phyloP scores from a whole-genome alignment of 371 early-diverging fungal species.

The Apophysomyces sp. region DNA sequence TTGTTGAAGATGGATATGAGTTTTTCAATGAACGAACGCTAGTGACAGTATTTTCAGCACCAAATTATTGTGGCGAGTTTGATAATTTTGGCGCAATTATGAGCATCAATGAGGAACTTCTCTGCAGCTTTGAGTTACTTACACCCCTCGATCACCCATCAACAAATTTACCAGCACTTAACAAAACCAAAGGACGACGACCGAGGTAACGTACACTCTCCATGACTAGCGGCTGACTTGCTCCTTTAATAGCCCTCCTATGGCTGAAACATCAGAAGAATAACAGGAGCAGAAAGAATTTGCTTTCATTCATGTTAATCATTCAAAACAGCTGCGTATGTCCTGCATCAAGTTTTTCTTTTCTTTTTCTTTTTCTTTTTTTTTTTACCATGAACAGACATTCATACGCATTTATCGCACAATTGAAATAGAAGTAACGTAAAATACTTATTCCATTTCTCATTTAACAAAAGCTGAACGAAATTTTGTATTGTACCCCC shows the following conservation, averaged over 20 bases:
- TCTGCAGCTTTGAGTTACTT: slow-evolving; percentile 84
- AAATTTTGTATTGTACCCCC: too few relatives aligned
- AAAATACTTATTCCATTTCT: too few relatives aligned
- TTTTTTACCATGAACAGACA: too few relatives aligned
- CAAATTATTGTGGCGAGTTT: slow-evolving; percentile 99
- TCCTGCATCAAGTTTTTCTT: too few relatives aligned
- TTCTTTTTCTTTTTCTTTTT: too few relatives aligned
- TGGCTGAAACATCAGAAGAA: slow-evolving; percentile 6
- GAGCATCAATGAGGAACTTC: slow-evolving; percentile 91
- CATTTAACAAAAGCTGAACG: too few relatives aligned
- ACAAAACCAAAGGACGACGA: slow-evolving; percentile 27
- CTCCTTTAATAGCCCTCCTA: slow-evolving; percentile 17
- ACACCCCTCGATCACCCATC: slow-evolving; percentile 46
- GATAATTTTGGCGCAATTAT: slow-evolving; percentile 97
- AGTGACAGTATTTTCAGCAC: slow-evolving; percentile 98
- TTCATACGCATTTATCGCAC: too few relatives aligned
- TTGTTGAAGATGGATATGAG: slow-evolving; percentile 99
- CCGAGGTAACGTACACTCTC: slow-evolving; percentile 22
- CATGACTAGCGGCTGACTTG: not conserved
- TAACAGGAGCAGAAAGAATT: too few relatives aligned
- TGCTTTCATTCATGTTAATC: too few relatives aligned
- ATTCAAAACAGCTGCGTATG: too few relatives aligned
- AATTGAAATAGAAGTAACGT: too few relatives aligned
- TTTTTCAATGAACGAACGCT: slow-evolving; percentile 95
- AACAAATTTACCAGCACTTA: slow-evolving; percentile 2